Evolutionary conservation across 1,139 yeast genomes (phyloP).

Genomic region (Saccharomycopsis hybrid): DNA sequence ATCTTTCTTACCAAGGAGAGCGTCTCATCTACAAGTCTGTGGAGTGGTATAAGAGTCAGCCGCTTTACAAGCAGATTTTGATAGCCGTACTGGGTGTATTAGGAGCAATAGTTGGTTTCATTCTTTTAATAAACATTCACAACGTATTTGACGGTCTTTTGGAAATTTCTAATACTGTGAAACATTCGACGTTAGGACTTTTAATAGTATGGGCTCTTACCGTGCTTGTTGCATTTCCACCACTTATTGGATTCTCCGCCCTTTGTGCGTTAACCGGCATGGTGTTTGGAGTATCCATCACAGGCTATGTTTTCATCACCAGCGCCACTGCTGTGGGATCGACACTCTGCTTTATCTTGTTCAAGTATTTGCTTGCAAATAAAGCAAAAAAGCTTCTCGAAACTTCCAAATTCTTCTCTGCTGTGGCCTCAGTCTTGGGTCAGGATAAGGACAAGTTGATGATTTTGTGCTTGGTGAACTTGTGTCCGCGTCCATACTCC

Average conservation of each 20-base stretch:
- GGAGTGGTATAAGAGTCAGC: constrained; percentile 6
- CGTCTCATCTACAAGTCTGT: neutral
- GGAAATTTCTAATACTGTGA: constrained; percentile 7
- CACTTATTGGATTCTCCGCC: constrained; percentile 75
- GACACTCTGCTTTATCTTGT: constrained; percentile 59
- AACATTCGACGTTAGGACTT: constrained; percentile 9
- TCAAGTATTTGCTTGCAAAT: constrained; percentile 51
- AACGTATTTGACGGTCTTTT: constrained; percentile 4
- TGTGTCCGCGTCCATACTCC: constrained; percentile 92
- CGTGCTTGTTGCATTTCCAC: constrained; percentile 68
- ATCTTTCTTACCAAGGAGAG: neutral
- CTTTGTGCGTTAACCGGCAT: constrained; percentile 68
- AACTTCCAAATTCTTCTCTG: constrained; percentile 59
- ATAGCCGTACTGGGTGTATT: neutral
- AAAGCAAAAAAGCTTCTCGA: constrained; percentile 50
- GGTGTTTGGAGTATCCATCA: constrained; percentile 67
- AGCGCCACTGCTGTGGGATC: constrained; percentile 70
- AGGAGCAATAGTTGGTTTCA: neutral
- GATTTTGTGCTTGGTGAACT: constrained; percentile 61
- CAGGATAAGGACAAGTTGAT: constrained; percentile 63
- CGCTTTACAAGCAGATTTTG: neutral
- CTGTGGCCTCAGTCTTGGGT: constrained; percentile 64
- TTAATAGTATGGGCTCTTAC: constrained; percentile 45
- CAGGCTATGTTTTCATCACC: constrained; percentile 76
- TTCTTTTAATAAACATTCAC: constrained; percentile 4